These are phyloP conservation scores for Glaciozyma antarctica DNA, from an alignment of 768 basidiomycete species.

Conservation along the genomic window DNA sequence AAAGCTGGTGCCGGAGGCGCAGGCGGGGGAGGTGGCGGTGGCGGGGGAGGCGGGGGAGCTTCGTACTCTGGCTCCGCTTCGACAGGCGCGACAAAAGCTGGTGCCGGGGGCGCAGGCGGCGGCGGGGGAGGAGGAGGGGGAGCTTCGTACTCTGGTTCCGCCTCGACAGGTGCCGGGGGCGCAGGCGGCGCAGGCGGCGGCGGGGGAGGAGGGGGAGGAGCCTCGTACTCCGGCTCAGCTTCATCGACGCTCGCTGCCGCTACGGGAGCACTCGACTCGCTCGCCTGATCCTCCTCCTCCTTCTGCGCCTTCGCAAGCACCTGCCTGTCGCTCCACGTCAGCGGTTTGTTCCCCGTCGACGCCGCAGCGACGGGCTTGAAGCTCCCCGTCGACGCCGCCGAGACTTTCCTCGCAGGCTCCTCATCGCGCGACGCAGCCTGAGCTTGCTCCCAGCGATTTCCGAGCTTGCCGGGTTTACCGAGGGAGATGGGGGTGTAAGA, in stretches of 20 bases:
- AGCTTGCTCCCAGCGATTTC: slow-evolving; percentile 54
- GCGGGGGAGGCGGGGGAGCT: slow-evolving; percentile 43
- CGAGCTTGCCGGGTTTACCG: slow-evolving; percentile 74
- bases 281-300: slow-evolving; percentile 59
- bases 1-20: slow-evolving; percentile 32
- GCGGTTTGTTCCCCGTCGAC: slow-evolving; percentile 52
- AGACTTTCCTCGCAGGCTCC: not conserved
- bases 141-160: slow-evolving; percentile 30
- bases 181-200: slow-evolving; percentile 39
- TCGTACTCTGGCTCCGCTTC: too few relatives aligned
- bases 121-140: slow-evolving; percentile 38
- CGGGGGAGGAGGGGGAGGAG: slow-evolving; percentile 37
- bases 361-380: too few relatives aligned
- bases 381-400: slow-evolving; percentile 37
- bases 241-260: not conserved
- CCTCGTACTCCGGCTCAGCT: slow-evolving; percentile 30
- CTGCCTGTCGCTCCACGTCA: slow-evolving; percentile 91
- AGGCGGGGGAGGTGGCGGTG: slow-evolving; percentile 35
- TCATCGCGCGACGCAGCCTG: slow-evolving; percentile 13
- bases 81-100: slow-evolving; percentile 35
- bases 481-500: slow-evolving; percentile 81
- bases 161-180: too few relatives aligned
- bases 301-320: slow-evolving; percentile 77
- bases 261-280: slow-evolving; percentile 38
- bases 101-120: slow-evolving; percentile 39